phyloP scores from a whole-genome alignment of 305 asterid species.

The Rubia peregrina region DNA sequence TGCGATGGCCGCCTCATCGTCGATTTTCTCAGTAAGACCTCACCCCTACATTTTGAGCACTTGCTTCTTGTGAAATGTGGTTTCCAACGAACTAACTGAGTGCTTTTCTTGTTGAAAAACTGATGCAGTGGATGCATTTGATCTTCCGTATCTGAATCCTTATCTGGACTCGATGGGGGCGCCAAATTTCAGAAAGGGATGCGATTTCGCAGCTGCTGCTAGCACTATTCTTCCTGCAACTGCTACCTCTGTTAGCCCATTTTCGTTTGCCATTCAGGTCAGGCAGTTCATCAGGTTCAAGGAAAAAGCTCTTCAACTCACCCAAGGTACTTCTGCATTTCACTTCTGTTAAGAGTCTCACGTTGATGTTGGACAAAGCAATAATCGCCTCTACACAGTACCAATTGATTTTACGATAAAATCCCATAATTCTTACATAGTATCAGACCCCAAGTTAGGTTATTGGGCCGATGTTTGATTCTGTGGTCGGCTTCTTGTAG shows the following conservation, averaged over 20 bases:
- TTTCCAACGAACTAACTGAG: neutral
- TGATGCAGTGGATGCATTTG: constrained; percentile 83
- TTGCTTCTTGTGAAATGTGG: neutral
- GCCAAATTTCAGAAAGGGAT: constrained; percentile 67
- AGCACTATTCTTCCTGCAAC: constrained; percentile 72
- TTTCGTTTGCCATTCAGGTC: constrained; percentile 77
- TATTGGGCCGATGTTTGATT: neutral
- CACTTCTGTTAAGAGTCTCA: neutral
- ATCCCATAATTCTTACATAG: too few relatives aligned
- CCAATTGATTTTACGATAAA: too few relatives aligned
- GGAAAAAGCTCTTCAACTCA: constrained; percentile 52
- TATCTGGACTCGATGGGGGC: constrained; percentile 68
- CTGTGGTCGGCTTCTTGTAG: constrained; percentile 31
- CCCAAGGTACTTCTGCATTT: constrained; percentile 30
- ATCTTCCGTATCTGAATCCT: constrained; percentile 68
- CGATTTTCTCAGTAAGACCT: constrained; percentile 54
- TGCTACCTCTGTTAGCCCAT: constrained; percentile 68
- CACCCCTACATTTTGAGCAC: neutral
- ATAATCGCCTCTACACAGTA: too few relatives aligned
- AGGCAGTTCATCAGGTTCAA: constrained; percentile 83
- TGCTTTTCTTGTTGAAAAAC: neutral
- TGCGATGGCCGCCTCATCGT: constrained; percentile 73
- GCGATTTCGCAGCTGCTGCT: constrained; percentile 91
- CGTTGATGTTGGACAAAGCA: too few relatives aligned
- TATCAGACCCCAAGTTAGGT: too few relatives aligned